Conservation (phyloP, 129 eudicot genomes). For the Cynara cardunculus region DNA sequence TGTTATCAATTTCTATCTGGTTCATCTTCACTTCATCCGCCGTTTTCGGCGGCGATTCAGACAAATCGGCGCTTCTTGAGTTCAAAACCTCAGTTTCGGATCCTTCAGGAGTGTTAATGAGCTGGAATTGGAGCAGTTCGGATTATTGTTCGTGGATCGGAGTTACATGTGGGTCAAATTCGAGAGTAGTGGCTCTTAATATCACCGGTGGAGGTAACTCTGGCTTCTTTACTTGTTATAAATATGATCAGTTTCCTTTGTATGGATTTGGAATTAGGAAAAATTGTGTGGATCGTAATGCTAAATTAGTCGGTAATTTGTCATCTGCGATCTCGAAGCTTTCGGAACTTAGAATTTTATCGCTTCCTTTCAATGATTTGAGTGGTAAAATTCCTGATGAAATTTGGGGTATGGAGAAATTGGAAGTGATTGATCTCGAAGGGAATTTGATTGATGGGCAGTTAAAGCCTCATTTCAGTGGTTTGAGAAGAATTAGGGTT, state of each 20-base stretch:
- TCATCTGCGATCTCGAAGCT: slow-evolving; percentile 54
- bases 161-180: slow-evolving; percentile 54
- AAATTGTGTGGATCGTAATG: slow-evolving; percentile 39
- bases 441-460: slow-evolving; percentile 64
- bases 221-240: slow-evolving; percentile 49
- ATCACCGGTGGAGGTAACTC: slow-evolving; percentile 74
- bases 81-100: slow-evolving; percentile 55
- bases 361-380: slow-evolving; percentile 77
- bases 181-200: slow-evolving; percentile 63
- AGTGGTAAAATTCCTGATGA: slow-evolving; percentile 68
- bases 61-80: slow-evolving; percentile 69
- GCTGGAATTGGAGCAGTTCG: slow-evolving; percentile 45
- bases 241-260: slow-evolving; percentile 53
- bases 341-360: slow-evolving; percentile 55
- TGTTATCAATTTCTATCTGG: slow-evolving; percentile 30
- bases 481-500: slow-evolving; percentile 65
- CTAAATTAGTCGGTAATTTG: slow-evolving; percentile 49
- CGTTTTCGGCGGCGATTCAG: slow-evolving; percentile 50
- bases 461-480: slow-evolving; percentile 41
- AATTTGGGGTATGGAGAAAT: slow-evolving; percentile 80
- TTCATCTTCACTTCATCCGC: slow-evolving; percentile 31
- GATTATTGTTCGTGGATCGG: slow-evolving; percentile 82
- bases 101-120: slow-evolving; percentile 45
- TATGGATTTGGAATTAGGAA: slow-evolving; percentile 89
- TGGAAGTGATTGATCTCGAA: slow-evolving; percentile 93